phyloP scores from a whole-genome alignment of 179 eudicot genomes.

The Silene vulgaris region DNA sequence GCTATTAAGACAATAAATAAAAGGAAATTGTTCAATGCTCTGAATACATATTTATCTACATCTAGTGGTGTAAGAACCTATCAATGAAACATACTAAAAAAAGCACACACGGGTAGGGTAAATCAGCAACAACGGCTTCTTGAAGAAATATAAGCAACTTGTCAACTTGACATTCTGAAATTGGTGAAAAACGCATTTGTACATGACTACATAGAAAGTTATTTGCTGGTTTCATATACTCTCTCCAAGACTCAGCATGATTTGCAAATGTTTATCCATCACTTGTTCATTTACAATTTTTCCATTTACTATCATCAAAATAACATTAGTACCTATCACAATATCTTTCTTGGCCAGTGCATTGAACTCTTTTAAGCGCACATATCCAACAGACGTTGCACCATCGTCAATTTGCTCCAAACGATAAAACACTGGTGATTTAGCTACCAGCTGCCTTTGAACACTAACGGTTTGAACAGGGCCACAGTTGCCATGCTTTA shows the following conservation, averaged over 20 bases:
- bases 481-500: conserved; percentile 88
- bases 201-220: neutral
- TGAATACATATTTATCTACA: neutral
- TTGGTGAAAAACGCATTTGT: neutral
- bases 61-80: no score
- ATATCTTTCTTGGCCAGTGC: conserved; percentile 90
- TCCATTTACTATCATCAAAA: neutral
- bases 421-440: conserved; percentile 78
- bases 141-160: neutral
- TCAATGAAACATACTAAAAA: neutral
- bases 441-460: conserved; percentile 75
- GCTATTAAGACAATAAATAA: conserved; percentile 5
- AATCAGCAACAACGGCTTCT: neutral
- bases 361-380: conserved; percentile 92
- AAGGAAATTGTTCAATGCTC: neutral
- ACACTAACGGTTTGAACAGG: conserved; percentile 63
- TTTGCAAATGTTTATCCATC: neutral
- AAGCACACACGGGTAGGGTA: neutral
- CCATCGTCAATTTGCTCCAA: conserved; percentile 62
- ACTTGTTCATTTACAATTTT: conserved; percentile 3
- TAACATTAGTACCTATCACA: conserved; percentile 52
- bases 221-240: neutral
- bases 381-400: conserved; percentile 66
- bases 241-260: neutral
- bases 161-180: neutral